A percentile compares a stretch with the other conserved stretches of the same genome.
These are phyloP conservation scores for Thelonectria discophora DNA, from an alignment of 2,329 filamentous ascomycete genomes.

Conservation along the genomic window DNA sequence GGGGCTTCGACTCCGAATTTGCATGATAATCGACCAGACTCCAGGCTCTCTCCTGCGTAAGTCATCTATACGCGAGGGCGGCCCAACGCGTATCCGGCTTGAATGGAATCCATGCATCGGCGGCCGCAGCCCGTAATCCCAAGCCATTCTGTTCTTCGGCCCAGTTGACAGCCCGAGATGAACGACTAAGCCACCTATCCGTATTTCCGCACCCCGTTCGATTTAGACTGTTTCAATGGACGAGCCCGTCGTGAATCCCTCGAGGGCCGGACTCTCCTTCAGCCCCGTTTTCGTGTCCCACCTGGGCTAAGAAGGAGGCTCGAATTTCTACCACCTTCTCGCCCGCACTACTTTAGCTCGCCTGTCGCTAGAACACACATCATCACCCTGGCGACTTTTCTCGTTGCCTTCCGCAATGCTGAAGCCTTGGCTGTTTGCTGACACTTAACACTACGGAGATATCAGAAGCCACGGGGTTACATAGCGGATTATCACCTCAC, in stretches of 20 bases:
- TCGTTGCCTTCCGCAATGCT: not conserved
- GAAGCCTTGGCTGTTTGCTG: not conserved
- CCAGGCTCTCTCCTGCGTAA: not conserved
- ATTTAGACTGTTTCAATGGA: not conserved
- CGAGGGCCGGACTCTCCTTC: not conserved
- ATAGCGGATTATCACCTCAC: not conserved
- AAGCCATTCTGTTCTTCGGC: too few relatives aligned
- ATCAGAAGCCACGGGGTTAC: not conserved
- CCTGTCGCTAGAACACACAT: not conserved
- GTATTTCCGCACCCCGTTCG: not conserved
- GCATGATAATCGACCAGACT: not conserved
- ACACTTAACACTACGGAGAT: not conserved
- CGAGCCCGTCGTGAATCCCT: not conserved
- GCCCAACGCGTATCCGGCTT: not conserved
- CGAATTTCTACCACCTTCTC: not conserved
- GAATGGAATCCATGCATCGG: not conserved
- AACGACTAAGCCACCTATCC: too few relatives aligned
- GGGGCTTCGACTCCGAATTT: not conserved
- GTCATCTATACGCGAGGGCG: too few relatives aligned
- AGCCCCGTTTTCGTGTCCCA: not conserved
- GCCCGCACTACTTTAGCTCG: not conserved
- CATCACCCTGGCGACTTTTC: not conserved
- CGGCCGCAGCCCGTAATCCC: too few relatives aligned
- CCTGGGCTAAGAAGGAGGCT: not conserved
- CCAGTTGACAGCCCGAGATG: not conserved